Percentiles rank a stretch among this genome's conserved stretches.
Evolutionary conservation across 225 moss, liverwort and hornwort species (phyloP).

Genomic region (Thuidium tamariscinum): DNA sequence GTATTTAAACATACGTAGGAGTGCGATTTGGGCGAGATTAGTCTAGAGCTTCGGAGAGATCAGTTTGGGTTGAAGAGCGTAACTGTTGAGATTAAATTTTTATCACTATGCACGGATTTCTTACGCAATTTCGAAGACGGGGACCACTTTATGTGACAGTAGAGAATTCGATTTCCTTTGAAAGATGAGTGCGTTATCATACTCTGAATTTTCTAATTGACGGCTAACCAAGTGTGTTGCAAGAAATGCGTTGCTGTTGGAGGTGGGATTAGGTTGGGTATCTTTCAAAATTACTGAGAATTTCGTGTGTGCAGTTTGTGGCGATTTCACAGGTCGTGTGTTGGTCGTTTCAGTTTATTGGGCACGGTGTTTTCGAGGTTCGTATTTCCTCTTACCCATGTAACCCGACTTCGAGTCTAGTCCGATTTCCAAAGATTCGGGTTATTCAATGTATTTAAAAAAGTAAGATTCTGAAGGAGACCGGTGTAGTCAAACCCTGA

Average conservation of each 20-base stretch:
- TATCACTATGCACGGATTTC: not conserved
- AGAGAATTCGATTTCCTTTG: not conserved
- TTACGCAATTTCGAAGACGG: not conserved
- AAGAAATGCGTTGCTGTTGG: not conserved
- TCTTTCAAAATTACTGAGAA: not conserved
- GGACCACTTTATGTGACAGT: too few relatives aligned
- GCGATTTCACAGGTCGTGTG: slow-evolving; percentile 52
- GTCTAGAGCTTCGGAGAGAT: not conserved
- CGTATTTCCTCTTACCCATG: too few relatives aligned
- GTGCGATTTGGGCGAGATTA: not conserved
- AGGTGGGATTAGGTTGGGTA: not conserved
- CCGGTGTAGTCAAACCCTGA: too few relatives aligned
- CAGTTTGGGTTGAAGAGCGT: not conserved
- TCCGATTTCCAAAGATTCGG: not conserved
- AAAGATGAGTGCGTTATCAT: not conserved
- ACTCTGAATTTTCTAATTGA: not conserved
- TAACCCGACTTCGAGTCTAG: too few relatives aligned
- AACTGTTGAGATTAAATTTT: not conserved
- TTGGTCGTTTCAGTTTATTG: slow-evolving; percentile 66
- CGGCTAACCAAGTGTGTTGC: not conserved
- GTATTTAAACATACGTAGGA: not conserved
- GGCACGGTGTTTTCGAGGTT: slow-evolving; percentile 83
- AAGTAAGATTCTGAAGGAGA: not conserved
- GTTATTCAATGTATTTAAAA: not conserved
- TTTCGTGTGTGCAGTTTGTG: slow-evolving; percentile 44